phyloP scores from a whole-genome alignment of 1,284 basidiomycete genomes.

The Somion occarium region DNA sequence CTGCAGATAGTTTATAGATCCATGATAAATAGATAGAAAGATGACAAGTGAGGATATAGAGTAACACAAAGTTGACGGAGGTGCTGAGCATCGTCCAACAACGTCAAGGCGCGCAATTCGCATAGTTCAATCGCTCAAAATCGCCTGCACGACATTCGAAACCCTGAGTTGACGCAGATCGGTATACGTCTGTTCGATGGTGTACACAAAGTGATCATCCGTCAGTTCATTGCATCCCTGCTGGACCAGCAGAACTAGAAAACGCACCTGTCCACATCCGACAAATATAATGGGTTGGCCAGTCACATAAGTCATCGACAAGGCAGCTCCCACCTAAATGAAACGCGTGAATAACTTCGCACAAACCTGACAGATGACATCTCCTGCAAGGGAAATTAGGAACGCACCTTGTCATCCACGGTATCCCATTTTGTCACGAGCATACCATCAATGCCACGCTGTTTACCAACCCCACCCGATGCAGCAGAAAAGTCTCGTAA shows the following conservation, averaged over 20 bases:
- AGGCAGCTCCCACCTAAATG: constrained; percentile 92
- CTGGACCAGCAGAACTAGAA: background rate
- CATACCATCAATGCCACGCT: constrained; percentile 94
- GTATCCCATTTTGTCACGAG: constrained; percentile 97
- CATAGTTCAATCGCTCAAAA: constrained; percentile 61
- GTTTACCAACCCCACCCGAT: constrained; percentile 54
- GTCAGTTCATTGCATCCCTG: background rate
- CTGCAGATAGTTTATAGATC: too few relatives aligned
- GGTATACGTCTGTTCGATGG: constrained; percentile 74
- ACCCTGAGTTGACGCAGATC: constrained; percentile 88
- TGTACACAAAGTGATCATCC: background rate
- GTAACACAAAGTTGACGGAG: too few relatives aligned
- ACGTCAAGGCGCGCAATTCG: background rate
- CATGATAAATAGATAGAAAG: too few relatives aligned
- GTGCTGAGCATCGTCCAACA: too few relatives aligned
- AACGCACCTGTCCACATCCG: constrained; percentile 85
- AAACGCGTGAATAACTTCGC: too few relatives aligned
- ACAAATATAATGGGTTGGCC: constrained; percentile 96
- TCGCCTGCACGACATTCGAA: constrained; percentile 89
- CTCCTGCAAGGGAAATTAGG: background rate
- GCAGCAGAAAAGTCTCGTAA: constrained; percentile 83
- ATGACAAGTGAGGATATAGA: too few relatives aligned
- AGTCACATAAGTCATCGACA: constrained; percentile 97
- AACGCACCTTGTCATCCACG: constrained; percentile 81
- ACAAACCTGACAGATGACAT: background rate